Percentiles rank a stretch among this genome's conserved stretches.
Conservation (phyloP, 768 basidiomycete genomes). For the Cubamyces sp. region DNA sequence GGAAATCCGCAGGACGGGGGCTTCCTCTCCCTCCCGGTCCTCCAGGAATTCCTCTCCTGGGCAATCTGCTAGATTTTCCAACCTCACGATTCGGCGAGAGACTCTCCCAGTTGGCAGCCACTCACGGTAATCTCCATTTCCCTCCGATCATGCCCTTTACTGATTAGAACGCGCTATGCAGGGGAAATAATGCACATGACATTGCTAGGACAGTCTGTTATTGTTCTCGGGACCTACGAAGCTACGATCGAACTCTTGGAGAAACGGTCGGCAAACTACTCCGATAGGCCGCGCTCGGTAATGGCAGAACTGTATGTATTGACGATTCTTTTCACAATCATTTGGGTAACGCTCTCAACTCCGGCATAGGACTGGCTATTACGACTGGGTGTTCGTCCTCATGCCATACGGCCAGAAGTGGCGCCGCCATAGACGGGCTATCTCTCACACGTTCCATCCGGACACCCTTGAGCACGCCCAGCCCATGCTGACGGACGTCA, state of each 20-base stretch:
- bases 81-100: slow-evolving; percentile 9
- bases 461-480: slow-evolving; percentile 19
- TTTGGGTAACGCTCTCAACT: slow-evolving; percentile 47
- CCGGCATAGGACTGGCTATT: not conserved
- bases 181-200: slow-evolving; percentile 69
- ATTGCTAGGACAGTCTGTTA: slow-evolving; percentile 64
- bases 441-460: slow-evolving; percentile 17
- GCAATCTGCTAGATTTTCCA: slow-evolving; percentile 29
- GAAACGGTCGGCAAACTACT: slow-evolving; percentile 70
- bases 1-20: not conserved
- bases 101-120: slow-evolving; percentile 13
- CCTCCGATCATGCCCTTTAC: not conserved
- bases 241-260: slow-evolving; percentile 69
- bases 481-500: not conserved
- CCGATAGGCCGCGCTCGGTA: slow-evolving; percentile 69
- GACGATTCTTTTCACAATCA: not conserved
- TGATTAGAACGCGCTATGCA: slow-evolving; percentile 26
- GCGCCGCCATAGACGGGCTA: slow-evolving; percentile 15
- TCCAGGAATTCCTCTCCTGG: slow-evolving; percentile 25
- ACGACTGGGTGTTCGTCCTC: slow-evolving; percentile 17
- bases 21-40: slow-evolving; percentile 30
- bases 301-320: slow-evolving; percentile 69
- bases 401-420: slow-evolving; percentile 13
- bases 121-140: slow-evolving; percentile 18
- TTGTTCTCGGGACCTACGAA: slow-evolving; percentile 66